Percentiles rank a stretch among this genome's conserved stretches.
Evolutionary conservation across 345 rosid species (phyloP).

Genomic region (Brassica incana): DNA sequence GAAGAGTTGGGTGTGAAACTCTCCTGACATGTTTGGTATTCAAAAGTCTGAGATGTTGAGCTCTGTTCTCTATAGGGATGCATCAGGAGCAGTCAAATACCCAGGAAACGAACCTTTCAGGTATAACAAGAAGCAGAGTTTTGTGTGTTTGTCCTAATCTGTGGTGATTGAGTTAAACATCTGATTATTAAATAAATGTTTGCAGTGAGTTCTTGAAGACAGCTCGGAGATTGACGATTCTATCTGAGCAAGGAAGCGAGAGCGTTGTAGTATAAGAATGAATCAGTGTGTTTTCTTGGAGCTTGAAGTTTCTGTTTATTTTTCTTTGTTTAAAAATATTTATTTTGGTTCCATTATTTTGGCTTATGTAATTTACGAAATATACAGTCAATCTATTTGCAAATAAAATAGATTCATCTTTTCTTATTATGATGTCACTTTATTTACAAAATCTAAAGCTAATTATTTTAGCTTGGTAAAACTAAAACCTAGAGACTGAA

Average conservation of each 20-base stretch:
- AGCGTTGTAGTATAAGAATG: constrained; percentile 47
- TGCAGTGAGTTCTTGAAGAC: constrained; percentile 85
- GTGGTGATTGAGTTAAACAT: not conserved
- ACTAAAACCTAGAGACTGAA: not conserved
- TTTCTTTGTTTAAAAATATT: not conserved
- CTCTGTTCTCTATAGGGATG: constrained; percentile 67
- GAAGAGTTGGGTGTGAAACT: constrained; percentile 69
- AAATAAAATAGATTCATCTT: constrained; percentile 32
- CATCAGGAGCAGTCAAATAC: constrained; percentile 59
- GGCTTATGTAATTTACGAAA: constrained; percentile 35
- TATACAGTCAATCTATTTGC: constrained; percentile 33
- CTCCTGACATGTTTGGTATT: constrained; percentile 74
- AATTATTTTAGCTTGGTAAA: not conserved
- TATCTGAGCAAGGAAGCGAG: constrained; percentile 65
- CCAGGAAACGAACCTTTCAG: constrained; percentile 86
- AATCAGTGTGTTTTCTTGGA: not conserved
- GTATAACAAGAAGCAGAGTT: constrained; percentile 32
- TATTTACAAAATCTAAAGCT: not conserved
- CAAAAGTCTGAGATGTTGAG: constrained; percentile 65
- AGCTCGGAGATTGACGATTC: constrained; percentile 77
- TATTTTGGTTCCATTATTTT: constrained; percentile 29
- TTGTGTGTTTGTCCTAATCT: not conserved
- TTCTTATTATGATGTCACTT: not conserved
- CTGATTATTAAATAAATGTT: not conserved
- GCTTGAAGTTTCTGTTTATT: not conserved